A percentile compares a stretch with the other conserved stretches of the same genome.
Conservation (phyloP, 441 rosid species). For the Isatis lusitanica region DNA sequence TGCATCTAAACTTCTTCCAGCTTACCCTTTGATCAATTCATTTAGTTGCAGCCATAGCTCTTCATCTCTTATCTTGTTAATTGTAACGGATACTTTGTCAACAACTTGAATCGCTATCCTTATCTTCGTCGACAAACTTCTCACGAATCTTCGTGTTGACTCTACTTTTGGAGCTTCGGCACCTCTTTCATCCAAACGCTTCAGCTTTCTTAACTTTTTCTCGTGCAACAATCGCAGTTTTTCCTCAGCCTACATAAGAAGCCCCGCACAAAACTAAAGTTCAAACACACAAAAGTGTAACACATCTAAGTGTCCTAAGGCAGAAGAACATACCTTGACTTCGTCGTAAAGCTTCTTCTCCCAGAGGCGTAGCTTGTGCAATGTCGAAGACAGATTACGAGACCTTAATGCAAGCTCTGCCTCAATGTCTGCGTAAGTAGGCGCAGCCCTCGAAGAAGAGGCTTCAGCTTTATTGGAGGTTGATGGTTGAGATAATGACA, state of each 20-base stretch:
- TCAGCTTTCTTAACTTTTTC: constrained; percentile 64
- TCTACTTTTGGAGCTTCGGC: constrained; percentile 70
- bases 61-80: constrained; percentile 92
- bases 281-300: neutral
- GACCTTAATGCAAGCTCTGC: constrained; percentile 69
- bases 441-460: constrained; percentile 42
- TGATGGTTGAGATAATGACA: constrained; percentile 56
- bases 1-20: neutral
- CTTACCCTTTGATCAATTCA: constrained; percentile 84
- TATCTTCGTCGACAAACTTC: constrained; percentile 75
- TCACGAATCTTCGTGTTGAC: constrained; percentile 51
- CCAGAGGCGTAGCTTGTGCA: constrained; percentile 85
- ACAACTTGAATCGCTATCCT: constrained; percentile 84
- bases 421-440: constrained; percentile 47
- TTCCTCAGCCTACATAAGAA: constrained; percentile 71
- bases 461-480: constrained; percentile 51
- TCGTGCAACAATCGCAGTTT: constrained; percentile 78
- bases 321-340: constrained; percentile 66
- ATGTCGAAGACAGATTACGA: constrained; percentile 80
- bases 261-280: neutral
- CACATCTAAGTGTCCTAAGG: neutral
- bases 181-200: constrained; percentile 74
- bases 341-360: constrained; percentile 88
- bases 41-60: constrained; percentile 90
- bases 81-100: constrained; percentile 75